Evolutionary conservation across 108 stramenopile genomes (phyloP).

Genomic region (Cyclotella sp.): DNA sequence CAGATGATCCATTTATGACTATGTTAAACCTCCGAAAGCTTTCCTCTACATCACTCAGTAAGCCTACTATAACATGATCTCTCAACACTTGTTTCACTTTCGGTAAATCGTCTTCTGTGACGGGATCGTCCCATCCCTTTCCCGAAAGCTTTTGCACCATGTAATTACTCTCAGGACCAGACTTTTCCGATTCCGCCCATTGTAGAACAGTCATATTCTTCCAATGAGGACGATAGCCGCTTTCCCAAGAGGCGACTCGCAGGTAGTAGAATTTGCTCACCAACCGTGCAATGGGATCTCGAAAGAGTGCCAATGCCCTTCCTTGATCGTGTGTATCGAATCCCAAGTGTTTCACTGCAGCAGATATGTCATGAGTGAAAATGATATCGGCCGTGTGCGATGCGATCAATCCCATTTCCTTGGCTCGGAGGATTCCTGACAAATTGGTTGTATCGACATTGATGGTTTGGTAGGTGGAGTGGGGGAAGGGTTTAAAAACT

Average conservation of each 20-base stretch:
- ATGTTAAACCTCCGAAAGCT: slow-evolving; percentile 34
- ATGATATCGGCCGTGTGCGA: slow-evolving; percentile 36
- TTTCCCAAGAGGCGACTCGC: slow-evolving; percentile 57
- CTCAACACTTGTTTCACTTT: slow-evolving; percentile 23
- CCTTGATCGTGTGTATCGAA: slow-evolving; percentile 40
- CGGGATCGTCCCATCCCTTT: slow-evolving; percentile 2
- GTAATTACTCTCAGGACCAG: slow-evolving; percentile 16
- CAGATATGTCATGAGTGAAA: slow-evolving; percentile 30
- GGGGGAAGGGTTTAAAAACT: slow-evolving; percentile 16
- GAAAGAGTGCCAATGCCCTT: slow-evolving; percentile 53
- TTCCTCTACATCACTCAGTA: slow-evolving; percentile 35
- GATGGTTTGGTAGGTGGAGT: slow-evolving; percentile 21
- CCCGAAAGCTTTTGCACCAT: slow-evolving; percentile 27
- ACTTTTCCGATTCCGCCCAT: slow-evolving; percentile 37
- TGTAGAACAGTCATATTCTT: slow-evolving; percentile 50
- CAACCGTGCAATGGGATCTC: slow-evolving; percentile 55
- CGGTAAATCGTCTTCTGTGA: slow-evolving; percentile 21
- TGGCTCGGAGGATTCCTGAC: slow-evolving; percentile 25
- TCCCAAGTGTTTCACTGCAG: slow-evolving; percentile 26
- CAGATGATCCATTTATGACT: slow-evolving; percentile 4
- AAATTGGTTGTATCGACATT: slow-evolving; percentile 50
- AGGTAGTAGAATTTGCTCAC: slow-evolving; percentile 62
- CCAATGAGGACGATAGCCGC: slow-evolving; percentile 53
- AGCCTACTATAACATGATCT: slow-evolving; percentile 27
- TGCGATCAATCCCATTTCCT: slow-evolving; percentile 39